phyloP scores from a whole-genome alignment of 495 filamentous ascomycete species.

The Neurospora sp. region DNA sequence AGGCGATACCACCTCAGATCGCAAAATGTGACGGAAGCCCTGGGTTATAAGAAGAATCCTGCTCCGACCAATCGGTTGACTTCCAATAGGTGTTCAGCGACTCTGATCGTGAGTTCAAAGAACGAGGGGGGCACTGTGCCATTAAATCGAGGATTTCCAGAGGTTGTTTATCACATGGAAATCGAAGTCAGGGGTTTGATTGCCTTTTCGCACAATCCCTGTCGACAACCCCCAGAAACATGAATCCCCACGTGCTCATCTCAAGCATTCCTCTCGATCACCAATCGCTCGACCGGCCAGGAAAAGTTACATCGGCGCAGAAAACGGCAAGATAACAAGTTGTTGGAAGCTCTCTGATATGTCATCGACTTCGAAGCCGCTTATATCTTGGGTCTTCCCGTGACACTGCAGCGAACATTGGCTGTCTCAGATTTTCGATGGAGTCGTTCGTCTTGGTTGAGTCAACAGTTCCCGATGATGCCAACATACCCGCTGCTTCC shows the following conservation, averaged over 20 bases:
- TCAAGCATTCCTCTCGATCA: neutral
- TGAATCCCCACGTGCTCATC: neutral
- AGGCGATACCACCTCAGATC: neutral
- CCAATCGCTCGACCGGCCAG: neutral
- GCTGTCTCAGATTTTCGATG: neutral
- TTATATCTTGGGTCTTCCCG: neutral
- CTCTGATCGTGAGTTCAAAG: neutral
- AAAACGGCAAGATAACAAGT: neutral
- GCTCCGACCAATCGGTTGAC: neutral
- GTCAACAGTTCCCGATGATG: neutral
- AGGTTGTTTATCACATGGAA: neutral
- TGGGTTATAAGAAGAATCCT: neutral
- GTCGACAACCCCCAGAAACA: neutral
- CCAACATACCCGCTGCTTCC: neutral
- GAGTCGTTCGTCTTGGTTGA: neutral
- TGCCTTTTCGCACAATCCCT: neutral
- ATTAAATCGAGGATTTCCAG: neutral
- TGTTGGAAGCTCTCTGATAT: neutral
- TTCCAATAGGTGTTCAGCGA: neutral
- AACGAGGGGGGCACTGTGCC: neutral
- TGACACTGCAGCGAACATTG: neutral
- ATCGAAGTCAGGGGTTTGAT: neutral
- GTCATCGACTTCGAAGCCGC: neutral
- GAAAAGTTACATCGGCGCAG: neutral
- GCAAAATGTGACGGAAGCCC: neutral